Evolutionary conservation across 352 stramenopile species (phyloP).

Genomic region (Phytophthora tentaculata): DNA sequence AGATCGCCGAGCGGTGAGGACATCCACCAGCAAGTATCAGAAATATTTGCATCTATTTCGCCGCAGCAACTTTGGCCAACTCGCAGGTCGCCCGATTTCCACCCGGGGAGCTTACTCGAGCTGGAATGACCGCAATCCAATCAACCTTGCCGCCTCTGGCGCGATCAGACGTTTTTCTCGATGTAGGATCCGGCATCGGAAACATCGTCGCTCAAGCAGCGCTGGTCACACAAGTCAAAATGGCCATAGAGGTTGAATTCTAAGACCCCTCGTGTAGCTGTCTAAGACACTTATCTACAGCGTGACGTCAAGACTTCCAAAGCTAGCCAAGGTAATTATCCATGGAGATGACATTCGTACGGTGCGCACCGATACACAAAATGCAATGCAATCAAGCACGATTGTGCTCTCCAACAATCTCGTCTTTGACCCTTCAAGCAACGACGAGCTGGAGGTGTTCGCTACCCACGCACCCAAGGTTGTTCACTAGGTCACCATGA

Average conservation of each 20-base stretch:
- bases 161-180: not conserved
- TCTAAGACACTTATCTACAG: not conserved
- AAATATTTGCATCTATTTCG: too few species aligned
- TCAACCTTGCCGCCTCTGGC: not conserved
- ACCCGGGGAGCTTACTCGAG: not conserved
- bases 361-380: not conserved
- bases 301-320: not conserved
- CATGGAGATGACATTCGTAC: not conserved
- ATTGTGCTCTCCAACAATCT: not conserved
- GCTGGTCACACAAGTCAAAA: not conserved
- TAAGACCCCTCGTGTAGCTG: not conserved
- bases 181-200: not conserved
- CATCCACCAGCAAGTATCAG: too few species aligned
- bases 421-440: not conserved
- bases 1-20: too few species aligned
- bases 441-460: not conserved
- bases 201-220: not conserved
- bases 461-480: not conserved
- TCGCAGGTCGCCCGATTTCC: not conserved
- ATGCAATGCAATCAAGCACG: not conserved
- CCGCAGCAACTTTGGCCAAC: too few species aligned
- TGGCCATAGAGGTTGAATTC: not conserved
- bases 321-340: not conserved
- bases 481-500: not conserved
- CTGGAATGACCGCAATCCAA: not conserved